Conservation (phyloP, 106 monocot species). For the Dendrobium huoshanense region DNA sequence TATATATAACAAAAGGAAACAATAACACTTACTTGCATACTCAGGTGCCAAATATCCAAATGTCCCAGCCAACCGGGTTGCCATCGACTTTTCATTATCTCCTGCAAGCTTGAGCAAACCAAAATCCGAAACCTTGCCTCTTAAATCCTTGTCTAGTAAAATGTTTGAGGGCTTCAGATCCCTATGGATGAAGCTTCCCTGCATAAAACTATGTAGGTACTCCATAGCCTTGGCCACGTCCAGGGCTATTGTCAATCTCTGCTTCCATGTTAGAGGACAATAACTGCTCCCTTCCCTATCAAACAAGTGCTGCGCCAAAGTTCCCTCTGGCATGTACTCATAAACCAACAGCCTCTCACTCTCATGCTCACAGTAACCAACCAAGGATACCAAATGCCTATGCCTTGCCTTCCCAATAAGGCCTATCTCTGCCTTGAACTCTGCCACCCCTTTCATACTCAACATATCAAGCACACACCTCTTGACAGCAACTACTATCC, state of each 20-base stretch:
- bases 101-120: constrained; percentile 78
- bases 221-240: constrained; percentile 93
- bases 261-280: constrained; percentile 72
- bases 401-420: constrained; percentile 79
- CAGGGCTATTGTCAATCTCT: constrained; percentile 70
- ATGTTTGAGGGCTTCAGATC: constrained; percentile 96
- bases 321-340: constrained; percentile 86
- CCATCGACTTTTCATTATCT: constrained; percentile 70
- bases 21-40: constrained; percentile 79
- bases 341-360: constrained; percentile 82
- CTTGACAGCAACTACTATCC: constrained; percentile 69
- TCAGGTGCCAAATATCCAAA: constrained; percentile 97
- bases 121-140: constrained; percentile 96
- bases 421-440: constrained; percentile 81
- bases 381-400: constrained; percentile 65
- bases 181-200: constrained; percentile 88
- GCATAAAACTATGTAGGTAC: constrained; percentile 86
- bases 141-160: constrained; percentile 63
- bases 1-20: not conserved
- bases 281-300: constrained; percentile 30
- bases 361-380: constrained; percentile 74
- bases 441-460: constrained; percentile 70
- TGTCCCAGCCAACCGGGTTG: constrained; percentile 89
- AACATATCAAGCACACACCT: constrained; percentile 44
- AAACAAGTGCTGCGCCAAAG: constrained; percentile 70